These are phyloP conservation scores for Bipolaris oryzae DNA, from an alignment of 2,329 filamentous ascomycete genomes.

Conservation along the genomic window DNA sequence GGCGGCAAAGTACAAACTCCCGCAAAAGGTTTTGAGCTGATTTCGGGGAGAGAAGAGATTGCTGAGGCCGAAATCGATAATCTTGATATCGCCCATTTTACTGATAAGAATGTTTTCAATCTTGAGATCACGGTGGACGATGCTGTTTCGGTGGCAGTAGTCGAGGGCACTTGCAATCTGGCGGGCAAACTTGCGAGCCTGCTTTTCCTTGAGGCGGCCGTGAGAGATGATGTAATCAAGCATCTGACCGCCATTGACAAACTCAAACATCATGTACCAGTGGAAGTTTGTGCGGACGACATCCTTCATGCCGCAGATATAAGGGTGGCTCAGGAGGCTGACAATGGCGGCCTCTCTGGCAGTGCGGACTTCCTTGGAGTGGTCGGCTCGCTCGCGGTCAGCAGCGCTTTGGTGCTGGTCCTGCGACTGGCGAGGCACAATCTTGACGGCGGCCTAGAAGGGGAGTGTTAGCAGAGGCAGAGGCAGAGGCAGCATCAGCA, in stretches of 20 bases:
- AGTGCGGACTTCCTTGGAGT: slow-evolving; percentile 94
- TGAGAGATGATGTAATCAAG: slow-evolving; percentile 99
- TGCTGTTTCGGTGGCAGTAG: slow-evolving; percentile 97
- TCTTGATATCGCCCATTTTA: slow-evolving; percentile 98
- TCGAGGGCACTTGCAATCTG: slow-evolving; percentile 97
- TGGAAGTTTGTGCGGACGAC: slow-evolving; percentile 96
- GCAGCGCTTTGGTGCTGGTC: slow-evolving; percentile 77
- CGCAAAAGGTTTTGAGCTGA: slow-evolving; percentile 95
- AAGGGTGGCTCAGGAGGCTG: slow-evolving; percentile 89
- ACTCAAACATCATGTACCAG: slow-evolving; percentile 99
- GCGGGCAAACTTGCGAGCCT: slow-evolving; percentile 94
- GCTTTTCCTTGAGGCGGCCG: slow-evolving; percentile 96
- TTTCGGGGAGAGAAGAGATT: slow-evolving; percentile 88
- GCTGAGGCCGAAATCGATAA: slow-evolving; percentile 97
- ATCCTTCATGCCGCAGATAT: slow-evolving; percentile 94
- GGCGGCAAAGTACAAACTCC: slow-evolving; percentile 95
- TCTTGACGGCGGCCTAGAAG: slow-evolving; percentile 88
- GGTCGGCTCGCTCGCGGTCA: slow-evolving; percentile 87
- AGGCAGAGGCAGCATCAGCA: neutral
- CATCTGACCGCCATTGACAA: slow-evolving; percentile 99
- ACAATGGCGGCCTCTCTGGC: slow-evolving; percentile 96
- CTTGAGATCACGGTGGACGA: slow-evolving; percentile 95
- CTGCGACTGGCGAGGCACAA: slow-evolving; percentile 86
- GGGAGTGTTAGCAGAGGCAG: slow-evolving; percentile 12
- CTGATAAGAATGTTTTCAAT: slow-evolving; percentile 99